Conservation (phyloP, 305 asterid species). For the Fraxinus dipetala region DNA sequence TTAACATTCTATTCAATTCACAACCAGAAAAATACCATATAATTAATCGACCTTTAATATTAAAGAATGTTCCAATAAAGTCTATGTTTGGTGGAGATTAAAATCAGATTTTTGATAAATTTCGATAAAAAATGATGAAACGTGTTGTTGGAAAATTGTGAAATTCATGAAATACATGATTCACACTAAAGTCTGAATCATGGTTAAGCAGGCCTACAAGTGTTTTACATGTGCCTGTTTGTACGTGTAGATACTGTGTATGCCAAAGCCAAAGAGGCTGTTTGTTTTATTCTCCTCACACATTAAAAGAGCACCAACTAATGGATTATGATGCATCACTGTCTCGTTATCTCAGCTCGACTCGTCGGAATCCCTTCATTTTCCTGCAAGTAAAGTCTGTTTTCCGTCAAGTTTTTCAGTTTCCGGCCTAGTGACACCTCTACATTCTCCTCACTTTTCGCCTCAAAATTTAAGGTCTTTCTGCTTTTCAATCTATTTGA, state of each 20-base stretch:
- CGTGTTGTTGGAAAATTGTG: neutral
- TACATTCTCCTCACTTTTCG: constrained; percentile 6
- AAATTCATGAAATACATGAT: neutral
- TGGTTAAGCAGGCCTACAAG: neutral
- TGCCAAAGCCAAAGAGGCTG: constrained; percentile 18
- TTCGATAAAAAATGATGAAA: neutral
- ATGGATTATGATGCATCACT: constrained; percentile 40
- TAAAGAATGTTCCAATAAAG: neutral
- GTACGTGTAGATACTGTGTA: constrained; percentile 24
- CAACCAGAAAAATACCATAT: neutral
- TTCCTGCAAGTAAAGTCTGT: constrained; percentile 36
- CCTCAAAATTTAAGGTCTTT: constrained; percentile 32
- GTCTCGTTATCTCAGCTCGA: constrained; percentile 33
- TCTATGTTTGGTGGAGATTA: neutral
- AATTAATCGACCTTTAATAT: neutral
- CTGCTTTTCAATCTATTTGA: neutral
- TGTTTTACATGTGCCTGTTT: constrained; percentile 26
- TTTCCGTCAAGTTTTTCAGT: constrained; percentile 25
- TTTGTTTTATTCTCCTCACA: constrained; percentile 48
- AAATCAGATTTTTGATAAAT: too few species aligned
- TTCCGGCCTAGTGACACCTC: constrained; percentile 22
- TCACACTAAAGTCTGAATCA: neutral
- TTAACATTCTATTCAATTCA: neutral
- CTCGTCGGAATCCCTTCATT: constrained; percentile 32
- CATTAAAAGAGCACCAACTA: constrained; percentile 17